Conservation (phyloP, 768 basidiomycete genomes). For the Lyophyllum decastes region DNA sequence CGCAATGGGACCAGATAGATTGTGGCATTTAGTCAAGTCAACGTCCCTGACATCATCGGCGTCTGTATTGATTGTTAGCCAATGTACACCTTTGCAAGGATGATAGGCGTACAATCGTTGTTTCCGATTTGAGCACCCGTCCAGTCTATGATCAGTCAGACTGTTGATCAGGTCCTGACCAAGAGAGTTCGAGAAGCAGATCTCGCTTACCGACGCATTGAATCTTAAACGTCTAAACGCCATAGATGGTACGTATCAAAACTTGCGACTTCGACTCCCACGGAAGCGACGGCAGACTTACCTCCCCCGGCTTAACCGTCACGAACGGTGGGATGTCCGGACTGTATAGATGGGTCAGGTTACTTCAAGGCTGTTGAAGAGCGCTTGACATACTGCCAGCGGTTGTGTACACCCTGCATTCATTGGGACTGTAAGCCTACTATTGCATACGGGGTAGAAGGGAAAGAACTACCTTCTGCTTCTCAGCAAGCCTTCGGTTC, state of each 20-base stretch:
- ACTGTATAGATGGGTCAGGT: slow-evolving; percentile 28
- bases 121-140: slow-evolving; percentile 80
- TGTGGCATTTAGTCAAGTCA: slow-evolving; percentile 67
- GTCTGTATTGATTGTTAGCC: slow-evolving; percentile 29
- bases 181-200: neutral
- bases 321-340: slow-evolving; percentile 65
- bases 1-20: slow-evolving; percentile 75
- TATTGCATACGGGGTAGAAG: neutral
- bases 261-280: neutral
- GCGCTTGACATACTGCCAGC: slow-evolving; percentile 62
- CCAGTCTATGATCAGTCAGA: slow-evolving; percentile 54
- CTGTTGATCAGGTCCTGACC: neutral
- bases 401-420: slow-evolving; percentile 62
- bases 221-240: slow-evolving; percentile 61
- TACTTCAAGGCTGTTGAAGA: neutral
- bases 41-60: slow-evolving; percentile 71
- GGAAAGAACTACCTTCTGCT: slow-evolving; percentile 54
- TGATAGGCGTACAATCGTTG: slow-evolving; percentile 56
- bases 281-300: slow-evolving; percentile 14
- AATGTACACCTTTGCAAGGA: neutral
- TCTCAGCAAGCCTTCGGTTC: slow-evolving; percentile 39
- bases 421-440: neutral
- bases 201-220: slow-evolving; percentile 60
- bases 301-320: slow-evolving; percentile 65
- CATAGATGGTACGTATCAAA: neutral